Evolutionary conservation across 225 moss, liverwort and hornwort genomes (phyloP).

Genomic region (Antitrichia curtipendula): DNA sequence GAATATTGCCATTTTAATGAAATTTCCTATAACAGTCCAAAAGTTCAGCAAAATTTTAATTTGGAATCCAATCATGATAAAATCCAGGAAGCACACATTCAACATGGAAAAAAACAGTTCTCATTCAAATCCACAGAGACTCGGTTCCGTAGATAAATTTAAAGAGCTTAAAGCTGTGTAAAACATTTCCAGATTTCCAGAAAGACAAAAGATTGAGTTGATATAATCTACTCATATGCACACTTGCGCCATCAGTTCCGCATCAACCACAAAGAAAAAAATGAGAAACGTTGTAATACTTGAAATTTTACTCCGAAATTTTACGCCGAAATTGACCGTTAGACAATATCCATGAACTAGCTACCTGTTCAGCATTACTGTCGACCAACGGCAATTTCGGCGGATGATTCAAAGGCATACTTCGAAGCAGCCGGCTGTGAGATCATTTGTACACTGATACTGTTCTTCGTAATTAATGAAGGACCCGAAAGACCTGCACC

Average conservation of each 20-base stretch:
- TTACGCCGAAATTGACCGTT: background rate
- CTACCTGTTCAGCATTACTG: no score
- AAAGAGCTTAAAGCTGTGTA: background rate
- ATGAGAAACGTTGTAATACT: background rate
- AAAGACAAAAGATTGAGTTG: background rate
- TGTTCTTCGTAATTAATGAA: constrained; percentile 13
- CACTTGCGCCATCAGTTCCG: background rate
- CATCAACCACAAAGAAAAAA: background rate
- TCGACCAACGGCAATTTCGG: background rate
- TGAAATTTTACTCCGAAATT: no score
- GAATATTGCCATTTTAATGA: no score
- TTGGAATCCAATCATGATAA: constrained; percentile 12
- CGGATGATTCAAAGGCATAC: background rate
- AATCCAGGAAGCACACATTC: background rate
- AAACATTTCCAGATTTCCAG: background rate
- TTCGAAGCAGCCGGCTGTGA: constrained; percentile 77
- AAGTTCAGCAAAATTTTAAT: no score
- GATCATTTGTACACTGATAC: constrained; percentile 75
- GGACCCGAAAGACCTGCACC: constrained; percentile 48
- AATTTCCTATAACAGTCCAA: no score
- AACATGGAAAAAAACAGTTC: background rate
- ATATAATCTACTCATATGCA: no score
- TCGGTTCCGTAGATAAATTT: background rate
- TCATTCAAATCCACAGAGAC: background rate
- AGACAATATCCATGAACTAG: background rate